Base-by-base conservation (phyloP, 2,329 filamentous ascomycete genomes). In the Sporothrix mexicana region DNA sequence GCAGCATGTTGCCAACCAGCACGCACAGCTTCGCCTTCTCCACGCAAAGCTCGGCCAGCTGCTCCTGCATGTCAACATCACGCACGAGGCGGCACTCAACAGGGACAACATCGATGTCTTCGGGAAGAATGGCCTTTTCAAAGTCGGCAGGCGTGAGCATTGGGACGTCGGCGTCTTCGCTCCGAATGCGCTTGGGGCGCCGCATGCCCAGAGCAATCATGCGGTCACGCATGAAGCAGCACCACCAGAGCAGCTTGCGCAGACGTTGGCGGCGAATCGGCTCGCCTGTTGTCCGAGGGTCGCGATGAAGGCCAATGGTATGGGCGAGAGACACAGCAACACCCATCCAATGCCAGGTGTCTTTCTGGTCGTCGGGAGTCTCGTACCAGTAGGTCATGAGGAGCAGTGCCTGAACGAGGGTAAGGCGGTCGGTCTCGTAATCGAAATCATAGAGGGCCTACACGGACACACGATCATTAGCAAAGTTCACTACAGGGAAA, bases 271-370 rank as follows among this genome's bases (percentile, higher is more conserved):
- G 92, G 70, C 88, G 86, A 2, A 84, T 82, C 53, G 92, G 88
- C 88, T 97, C 93, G 77, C 88, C 91, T 9, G 93, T 94, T 73
- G 91, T 92, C 23, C 73, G 72, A 1, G 94, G 94, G 78, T 97
- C 93, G 75, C 95, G 92, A 81, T 98, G 94, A 20, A 98, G 86
- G 6, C 95, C 95, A 76, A 98, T 97, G 13, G 95, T 97, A 81
- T 97, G 94, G 70, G 94, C 95, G 64, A 98, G 85, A 13, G 95
- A 97, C 74, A 97, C 93, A 57, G 95, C 95, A 51, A 98, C 93
- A 20, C 95, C 95, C 93, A 98, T 97, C 95, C 95, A 98, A 80
- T 98, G 95, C 93, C 95, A 98, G 62, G 95, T 98, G 80, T 98
- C 95, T 81, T 98, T 98, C 80, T 97, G 94, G 80, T 98, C 95